A percentile compares a stretch with the other conserved stretches of the same genome.
Conservation (phyloP, 176 grass and related monocot species). For the Luzula sylvatica region DNA sequence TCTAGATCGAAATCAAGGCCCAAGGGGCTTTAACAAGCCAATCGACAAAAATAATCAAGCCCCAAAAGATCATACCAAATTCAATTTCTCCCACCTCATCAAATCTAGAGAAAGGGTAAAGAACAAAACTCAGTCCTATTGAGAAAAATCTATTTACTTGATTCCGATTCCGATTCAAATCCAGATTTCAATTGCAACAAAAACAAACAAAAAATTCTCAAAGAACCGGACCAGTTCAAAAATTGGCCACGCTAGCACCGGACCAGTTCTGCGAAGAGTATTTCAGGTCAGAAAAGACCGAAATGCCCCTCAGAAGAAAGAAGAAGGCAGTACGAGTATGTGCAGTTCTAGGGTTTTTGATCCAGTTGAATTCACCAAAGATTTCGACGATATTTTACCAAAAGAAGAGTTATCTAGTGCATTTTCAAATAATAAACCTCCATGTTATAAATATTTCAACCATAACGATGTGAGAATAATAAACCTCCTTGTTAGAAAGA, state of each 20-base stretch:
- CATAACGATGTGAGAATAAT: constrained; percentile 58
- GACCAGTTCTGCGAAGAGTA: constrained; percentile 87
- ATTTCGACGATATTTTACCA: constrained; percentile 29
- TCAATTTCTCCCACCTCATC: constrained; percentile 30
- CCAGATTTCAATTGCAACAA: constrained; percentile 28
- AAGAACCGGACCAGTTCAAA: constrained; percentile 4
- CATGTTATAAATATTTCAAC: constrained; percentile 55
- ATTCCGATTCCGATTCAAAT: constrained; percentile 77
- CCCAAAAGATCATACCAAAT: constrained; percentile 24
- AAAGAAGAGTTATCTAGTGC: constrained; percentile 24
- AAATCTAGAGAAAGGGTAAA: constrained; percentile 54
- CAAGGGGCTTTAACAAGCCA: constrained; percentile 37
- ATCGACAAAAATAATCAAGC: constrained; percentile 33
- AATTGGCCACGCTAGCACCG: constrained; percentile 55
- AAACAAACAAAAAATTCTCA: constrained; percentile 20
- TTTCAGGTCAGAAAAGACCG: constrained; percentile 39
- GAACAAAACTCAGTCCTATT: constrained; percentile 61
- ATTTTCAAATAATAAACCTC: constrained; percentile 30
- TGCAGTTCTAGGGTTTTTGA: constrained; percentile 24
- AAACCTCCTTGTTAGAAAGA: constrained; percentile 29
- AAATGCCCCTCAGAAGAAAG: constrained; percentile 18
- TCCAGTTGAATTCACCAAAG: constrained; percentile 20
- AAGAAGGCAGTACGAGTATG: constrained; percentile 17
- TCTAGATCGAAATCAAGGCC: constrained; percentile 34
- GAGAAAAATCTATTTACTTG: constrained; percentile 67